phyloP scores from a whole-genome alignment of 345 rosid genomes.

The Linum tenue region DNA sequence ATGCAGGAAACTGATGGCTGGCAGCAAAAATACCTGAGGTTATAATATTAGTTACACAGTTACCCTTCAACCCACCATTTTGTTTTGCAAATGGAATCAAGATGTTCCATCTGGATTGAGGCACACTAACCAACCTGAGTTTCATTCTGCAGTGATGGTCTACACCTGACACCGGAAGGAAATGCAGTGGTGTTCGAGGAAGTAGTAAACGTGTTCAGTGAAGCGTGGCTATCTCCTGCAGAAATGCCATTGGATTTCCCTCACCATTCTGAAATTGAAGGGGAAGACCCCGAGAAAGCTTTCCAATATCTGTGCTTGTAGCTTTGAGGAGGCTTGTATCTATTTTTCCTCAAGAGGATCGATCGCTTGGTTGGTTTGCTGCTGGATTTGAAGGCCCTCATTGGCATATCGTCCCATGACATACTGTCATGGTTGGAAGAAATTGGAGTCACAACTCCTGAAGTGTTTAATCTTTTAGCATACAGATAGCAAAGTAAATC shows the following conservation, averaged over 20 bases:
- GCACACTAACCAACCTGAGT: background rate
- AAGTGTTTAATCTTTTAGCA: no score
- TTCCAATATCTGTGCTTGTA: conserved; percentile 41
- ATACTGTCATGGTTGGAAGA: no score
- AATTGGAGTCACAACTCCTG: no score
- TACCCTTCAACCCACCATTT: no score
- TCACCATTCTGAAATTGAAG: conserved; percentile 55
- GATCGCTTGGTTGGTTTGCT: no score
- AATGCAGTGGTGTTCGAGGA: conserved; percentile 56
- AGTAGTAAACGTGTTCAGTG: conserved; percentile 45
- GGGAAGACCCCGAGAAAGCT: conserved; percentile 53
- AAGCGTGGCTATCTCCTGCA: conserved; percentile 60
- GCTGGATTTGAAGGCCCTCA: no score
- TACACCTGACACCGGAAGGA: conserved; percentile 75
- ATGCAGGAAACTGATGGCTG: conserved; percentile 77
- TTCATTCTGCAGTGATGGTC: conserved; percentile 54
- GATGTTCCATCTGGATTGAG: no score
- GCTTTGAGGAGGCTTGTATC: background rate
- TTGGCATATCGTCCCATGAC: no score
- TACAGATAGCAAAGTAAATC: no score
- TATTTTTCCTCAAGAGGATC: no score
- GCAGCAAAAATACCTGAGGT: conserved; percentile 78
- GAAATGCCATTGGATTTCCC: conserved; percentile 87
- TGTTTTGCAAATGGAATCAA: no score
- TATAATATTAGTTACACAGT: background rate